These are phyloP conservation scores for Juncus inflexus DNA, from an alignment of 176 grass and related monocot species.

Conservation along the genomic window DNA sequence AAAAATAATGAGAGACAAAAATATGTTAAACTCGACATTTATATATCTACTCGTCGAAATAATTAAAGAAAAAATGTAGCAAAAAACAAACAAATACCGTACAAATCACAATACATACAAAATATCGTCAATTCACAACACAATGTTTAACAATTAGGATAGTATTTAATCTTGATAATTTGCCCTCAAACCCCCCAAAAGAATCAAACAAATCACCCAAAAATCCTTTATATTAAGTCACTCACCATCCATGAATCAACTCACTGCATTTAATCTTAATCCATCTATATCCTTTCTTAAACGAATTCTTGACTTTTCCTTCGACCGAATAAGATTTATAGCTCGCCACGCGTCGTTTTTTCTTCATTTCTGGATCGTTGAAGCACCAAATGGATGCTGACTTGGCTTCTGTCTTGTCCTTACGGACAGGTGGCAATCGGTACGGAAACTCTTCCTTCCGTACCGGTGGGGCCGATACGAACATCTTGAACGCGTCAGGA, in stretches of 20 bases:
- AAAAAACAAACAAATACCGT: too few species aligned
- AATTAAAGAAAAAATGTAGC: too few species aligned
- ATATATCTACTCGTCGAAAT: too few species aligned
- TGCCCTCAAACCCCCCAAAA: neutral
- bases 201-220: slow-evolving; percentile 9
- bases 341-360: slow-evolving; percentile 63
- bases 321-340: slow-evolving; percentile 88
- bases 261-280: slow-evolving; percentile 80
- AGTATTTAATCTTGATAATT: too few species aligned
- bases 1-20: too few species aligned
- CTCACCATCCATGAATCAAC: slow-evolving; percentile 65
- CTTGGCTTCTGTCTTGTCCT: slow-evolving; percentile 7
- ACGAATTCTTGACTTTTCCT: slow-evolving; percentile 65
- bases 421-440: slow-evolving; percentile 16
- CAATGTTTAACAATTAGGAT: too few species aligned
- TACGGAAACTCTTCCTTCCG: slow-evolving; percentile 31
- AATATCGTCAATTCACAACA: too few species aligned
- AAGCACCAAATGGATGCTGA: slow-evolving; percentile 52
- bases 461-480: slow-evolving; percentile 33
- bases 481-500: slow-evolving; percentile 29
- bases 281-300: slow-evolving; percentile 62
- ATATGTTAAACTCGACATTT: too few species aligned
- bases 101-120: too few species aligned
- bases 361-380: slow-evolving; percentile 80
- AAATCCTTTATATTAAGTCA: neutral